Conservation (phyloP, 306 rosid genomes). For the Casuarina equisetifolia region DNA sequence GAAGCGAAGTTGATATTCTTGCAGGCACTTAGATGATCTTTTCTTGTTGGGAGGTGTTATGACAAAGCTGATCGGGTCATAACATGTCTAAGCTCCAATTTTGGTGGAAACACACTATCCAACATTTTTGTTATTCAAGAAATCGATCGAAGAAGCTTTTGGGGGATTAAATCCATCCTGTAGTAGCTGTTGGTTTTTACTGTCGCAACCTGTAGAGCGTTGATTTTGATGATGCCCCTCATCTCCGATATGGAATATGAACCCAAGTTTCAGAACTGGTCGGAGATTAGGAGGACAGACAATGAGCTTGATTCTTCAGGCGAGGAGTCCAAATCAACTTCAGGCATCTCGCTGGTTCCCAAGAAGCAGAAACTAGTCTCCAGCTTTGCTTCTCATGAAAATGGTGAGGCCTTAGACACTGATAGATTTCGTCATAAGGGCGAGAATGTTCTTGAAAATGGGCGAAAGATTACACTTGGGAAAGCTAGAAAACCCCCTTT, state of each 20-base stretch:
- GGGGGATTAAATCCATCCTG: slow-evolving; percentile 4
- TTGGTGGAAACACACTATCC: background rate
- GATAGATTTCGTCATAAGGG: slow-evolving; percentile 15
- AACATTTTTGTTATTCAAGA: background rate
- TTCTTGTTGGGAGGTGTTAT: background rate
- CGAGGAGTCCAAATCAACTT: slow-evolving; percentile 22
- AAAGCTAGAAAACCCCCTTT: background rate
- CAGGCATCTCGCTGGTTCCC: slow-evolving; percentile 6
- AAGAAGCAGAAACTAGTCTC: slow-evolving; percentile 30
- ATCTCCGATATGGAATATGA: slow-evolving; percentile 16
- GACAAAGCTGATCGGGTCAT: background rate
- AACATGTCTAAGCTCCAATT: slow-evolving; percentile 9
- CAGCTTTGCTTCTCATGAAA: slow-evolving; percentile 22
- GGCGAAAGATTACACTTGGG: background rate
- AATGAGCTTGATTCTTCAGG: slow-evolving; percentile 16
- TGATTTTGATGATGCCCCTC: slow-evolving; percentile 3
- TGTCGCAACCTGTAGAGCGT: background rate
- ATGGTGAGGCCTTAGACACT: slow-evolving; percentile 11
- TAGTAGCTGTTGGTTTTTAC: background rate
- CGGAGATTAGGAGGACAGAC: slow-evolving; percentile 34
- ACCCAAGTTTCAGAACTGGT: slow-evolving; percentile 13
- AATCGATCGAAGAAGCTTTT: background rate
- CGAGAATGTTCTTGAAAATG: background rate
- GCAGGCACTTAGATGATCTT: background rate
- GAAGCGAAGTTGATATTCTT: slow-evolving; percentile 4